Conservation (phyloP, 768 basidiomycete genomes). For the Mycena indigotica region DNA sequence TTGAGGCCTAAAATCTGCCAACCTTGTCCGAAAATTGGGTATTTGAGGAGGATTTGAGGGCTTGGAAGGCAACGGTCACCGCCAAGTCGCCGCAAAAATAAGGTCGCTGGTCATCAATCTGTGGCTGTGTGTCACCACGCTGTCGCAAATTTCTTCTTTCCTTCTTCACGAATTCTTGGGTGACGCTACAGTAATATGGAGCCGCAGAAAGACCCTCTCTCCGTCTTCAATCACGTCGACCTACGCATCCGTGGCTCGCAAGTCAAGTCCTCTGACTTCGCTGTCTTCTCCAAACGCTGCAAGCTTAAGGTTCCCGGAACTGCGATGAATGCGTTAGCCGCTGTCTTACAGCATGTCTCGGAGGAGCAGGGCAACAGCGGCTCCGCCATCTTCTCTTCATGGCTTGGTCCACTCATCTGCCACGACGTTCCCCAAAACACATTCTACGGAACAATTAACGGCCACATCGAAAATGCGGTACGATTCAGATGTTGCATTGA, state of each 20-base stretch:
- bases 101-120: too few species aligned
- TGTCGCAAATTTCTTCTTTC: neutral
- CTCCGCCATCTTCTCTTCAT: conserved; percentile 11
- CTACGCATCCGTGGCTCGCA: conserved; percentile 1
- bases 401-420: conserved; percentile 8
- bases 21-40: neutral
- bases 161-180: neutral
- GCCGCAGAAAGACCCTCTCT: too few species aligned
- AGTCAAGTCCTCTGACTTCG: neutral
- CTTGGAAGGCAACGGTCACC: neutral
- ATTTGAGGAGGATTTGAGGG: neutral
- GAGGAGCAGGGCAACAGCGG: neutral
- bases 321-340: conserved; percentile 2
- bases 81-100: neutral
- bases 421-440: neutral
- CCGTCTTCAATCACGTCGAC: neutral
- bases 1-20: neutral
- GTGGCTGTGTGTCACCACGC: neutral
- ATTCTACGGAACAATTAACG: neutral
- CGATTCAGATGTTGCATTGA: too few species aligned
- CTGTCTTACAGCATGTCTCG: conserved; percentile 1
- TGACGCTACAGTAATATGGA: neutral
- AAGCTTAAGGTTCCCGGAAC: conserved; percentile 8
- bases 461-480: conserved; percentile 4
- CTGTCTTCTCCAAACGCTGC: neutral